These are phyloP conservation scores for Mucor sp. DNA, from an alignment of 371 early-diverging fungal genomes.

Conservation along the genomic window DNA sequence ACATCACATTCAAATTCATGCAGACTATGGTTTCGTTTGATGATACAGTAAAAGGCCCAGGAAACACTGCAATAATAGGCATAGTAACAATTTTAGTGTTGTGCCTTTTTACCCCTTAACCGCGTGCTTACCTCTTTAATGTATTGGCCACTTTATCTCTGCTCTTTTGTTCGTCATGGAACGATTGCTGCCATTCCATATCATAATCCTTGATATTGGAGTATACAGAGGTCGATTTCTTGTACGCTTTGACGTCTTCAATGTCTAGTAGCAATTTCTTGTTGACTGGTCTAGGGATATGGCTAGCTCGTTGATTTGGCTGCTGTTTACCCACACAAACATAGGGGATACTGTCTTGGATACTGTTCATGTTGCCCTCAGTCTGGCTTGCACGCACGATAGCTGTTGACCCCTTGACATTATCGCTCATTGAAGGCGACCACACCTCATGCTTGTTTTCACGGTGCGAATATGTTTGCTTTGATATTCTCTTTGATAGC, in stretches of 20 bases:
- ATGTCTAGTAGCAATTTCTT: conserved; percentile 7
- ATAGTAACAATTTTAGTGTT: background rate
- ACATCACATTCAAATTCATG: conserved; percentile 30
- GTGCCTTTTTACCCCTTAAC: background rate
- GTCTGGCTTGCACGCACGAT: conserved; percentile 10
- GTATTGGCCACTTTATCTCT: conserved; percentile 26
- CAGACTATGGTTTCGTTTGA: conserved; percentile 34
- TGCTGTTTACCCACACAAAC: conserved; percentile 6
- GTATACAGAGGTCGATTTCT: conserved; percentile 20
- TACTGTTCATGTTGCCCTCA: conserved; percentile 9
- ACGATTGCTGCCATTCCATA: conserved; percentile 29
- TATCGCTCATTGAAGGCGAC: conserved; percentile 2
- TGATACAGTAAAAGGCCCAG: conserved; percentile 32
- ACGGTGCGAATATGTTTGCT: background rate
- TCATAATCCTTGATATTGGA: conserved; percentile 21
- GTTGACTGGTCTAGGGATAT: background rate
- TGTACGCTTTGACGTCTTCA: conserved; percentile 21
- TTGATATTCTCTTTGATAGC: background rate
- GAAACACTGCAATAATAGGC: conserved; percentile 31
- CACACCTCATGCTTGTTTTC: background rate
- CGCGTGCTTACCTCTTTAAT: conserved; percentile 27
- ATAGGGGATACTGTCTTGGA: conserved; percentile 12
- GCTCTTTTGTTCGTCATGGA: conserved; percentile 28
- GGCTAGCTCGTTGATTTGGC: background rate
- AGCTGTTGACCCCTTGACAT: background rate